A percentile compares a stretch with the other conserved stretches of the same genome.
Evolutionary conservation across 805 yeast species (phyloP).

Genomic region (Pichia exigua): DNA sequence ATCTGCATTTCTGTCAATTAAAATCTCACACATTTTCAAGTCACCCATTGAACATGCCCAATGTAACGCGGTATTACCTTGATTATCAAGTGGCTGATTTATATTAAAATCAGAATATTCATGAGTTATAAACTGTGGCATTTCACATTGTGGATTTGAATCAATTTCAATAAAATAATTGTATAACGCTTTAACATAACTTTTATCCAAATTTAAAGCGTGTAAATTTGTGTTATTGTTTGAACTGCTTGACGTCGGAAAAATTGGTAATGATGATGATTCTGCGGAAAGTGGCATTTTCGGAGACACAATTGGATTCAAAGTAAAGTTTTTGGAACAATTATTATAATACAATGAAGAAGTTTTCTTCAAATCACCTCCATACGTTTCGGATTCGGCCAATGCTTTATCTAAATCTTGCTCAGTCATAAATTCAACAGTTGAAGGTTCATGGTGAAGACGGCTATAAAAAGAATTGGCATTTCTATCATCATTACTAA

Average conservation of each 20-base stretch:
- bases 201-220: conserved; percentile 3
- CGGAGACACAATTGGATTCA: background rate
- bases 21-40: conserved; percentile 63
- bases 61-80: conserved; percentile 90
- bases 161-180: conserved; percentile 10
- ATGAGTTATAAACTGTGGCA: conserved; percentile 55
- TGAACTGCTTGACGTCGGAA: background rate
- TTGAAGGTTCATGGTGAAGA: conserved; percentile 31
- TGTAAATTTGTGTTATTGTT: background rate
- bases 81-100: conserved; percentile 81
- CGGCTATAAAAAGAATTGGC: conserved; percentile 1
- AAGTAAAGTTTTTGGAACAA: background rate
- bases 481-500: background rate
- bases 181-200: conserved; percentile 8
- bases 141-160: conserved; percentile 25
- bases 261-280: background rate
- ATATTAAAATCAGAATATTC: conserved; percentile 59
- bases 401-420: conserved; percentile 39
- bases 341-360: background rate
- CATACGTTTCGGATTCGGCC: conserved; percentile 15
- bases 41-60: conserved; percentile 98
- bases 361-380: conserved; percentile 5
- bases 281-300: background rate
- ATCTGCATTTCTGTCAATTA: conserved; percentile 71
- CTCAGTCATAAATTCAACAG: conserved; percentile 49